Conservation (phyloP, 495 filamentous ascomycete species). For the Penicillium ochrochloron region DNA sequence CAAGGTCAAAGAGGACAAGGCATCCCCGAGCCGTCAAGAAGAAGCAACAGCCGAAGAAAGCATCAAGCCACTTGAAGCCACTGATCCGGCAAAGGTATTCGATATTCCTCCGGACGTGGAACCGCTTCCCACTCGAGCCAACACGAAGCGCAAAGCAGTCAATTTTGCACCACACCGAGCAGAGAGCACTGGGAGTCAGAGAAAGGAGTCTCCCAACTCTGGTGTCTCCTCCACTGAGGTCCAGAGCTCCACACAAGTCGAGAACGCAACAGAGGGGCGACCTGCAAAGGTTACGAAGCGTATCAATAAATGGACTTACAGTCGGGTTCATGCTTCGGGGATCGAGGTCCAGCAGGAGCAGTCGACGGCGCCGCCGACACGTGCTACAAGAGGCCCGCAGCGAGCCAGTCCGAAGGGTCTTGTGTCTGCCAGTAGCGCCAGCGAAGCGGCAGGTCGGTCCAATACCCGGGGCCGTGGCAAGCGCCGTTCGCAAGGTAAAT, state of each 20-base stretch:
- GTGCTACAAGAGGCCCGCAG: slow-evolving; percentile 8
- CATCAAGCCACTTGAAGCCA: not conserved
- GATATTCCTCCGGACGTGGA: slow-evolving; percentile 7
- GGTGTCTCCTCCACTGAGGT: not conserved
- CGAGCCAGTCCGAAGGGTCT: slow-evolving; percentile 28
- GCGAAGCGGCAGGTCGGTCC: slow-evolving; percentile 2
- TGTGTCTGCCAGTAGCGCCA: slow-evolving; percentile 27
- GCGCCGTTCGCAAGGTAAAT: slow-evolving; percentile 37
- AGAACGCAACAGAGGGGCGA: slow-evolving; percentile 12
- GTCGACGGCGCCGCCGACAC: not conserved
- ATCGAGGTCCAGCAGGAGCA: slow-evolving; percentile 18
- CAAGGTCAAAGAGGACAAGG: slow-evolving; percentile 8
- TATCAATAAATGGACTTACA: slow-evolving; percentile 33
- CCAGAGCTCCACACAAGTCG: slow-evolving; percentile 8
- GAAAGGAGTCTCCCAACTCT: not conserved
- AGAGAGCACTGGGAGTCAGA: not conserved
- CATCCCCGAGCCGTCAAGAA: not conserved
- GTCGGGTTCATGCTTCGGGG: slow-evolving; percentile 24
- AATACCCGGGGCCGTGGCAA: slow-evolving; percentile 24
- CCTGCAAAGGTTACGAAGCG: slow-evolving; percentile 26
- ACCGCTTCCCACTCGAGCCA: not conserved
- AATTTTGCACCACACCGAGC: slow-evolving; percentile 29
- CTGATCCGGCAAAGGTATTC: not conserved
- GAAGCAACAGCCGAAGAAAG: not conserved
- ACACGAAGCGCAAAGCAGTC: slow-evolving; percentile 33